A percentile compares a stretch with the other conserved stretches of the same genome.
Conservation (phyloP, 257 asterid genomes). For the Plantago major region DNA sequence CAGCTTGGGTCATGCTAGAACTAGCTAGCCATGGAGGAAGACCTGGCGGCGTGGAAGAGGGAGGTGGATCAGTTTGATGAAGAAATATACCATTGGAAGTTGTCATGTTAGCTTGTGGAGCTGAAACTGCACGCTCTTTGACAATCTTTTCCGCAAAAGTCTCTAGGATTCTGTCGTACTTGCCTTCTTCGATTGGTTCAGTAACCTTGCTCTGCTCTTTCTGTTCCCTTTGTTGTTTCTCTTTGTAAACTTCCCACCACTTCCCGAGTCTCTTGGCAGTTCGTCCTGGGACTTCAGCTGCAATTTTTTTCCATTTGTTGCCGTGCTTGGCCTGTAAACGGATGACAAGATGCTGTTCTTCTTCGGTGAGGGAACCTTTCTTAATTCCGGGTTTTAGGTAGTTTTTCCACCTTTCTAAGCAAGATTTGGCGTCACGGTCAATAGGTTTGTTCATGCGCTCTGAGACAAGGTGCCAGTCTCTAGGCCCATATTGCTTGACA, state of each 20-base stretch:
- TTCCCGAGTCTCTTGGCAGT: conserved; percentile 70
- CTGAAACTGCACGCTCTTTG: conserved; percentile 27
- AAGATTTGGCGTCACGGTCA: conserved; percentile 58
- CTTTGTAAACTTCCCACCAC: conserved; percentile 67
- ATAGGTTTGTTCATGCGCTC: conserved; percentile 52
- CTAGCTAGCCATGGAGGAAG: conserved; percentile 81
- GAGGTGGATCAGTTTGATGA: conserved; percentile 28
- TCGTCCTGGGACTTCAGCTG: conserved; percentile 66
- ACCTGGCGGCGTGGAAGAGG: conserved; percentile 28
- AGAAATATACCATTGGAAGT: conserved; percentile 46
- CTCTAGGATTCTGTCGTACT: conserved; percentile 53
- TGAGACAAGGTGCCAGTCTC: conserved; percentile 65
- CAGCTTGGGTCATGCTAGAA: conserved; percentile 34
- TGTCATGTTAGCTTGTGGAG: conserved; percentile 33
- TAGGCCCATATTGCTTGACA: conserved; percentile 58
- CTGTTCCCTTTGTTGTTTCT: conserved; percentile 49
- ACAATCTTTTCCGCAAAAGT: conserved; percentile 62
- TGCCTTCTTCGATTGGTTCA: conserved; percentile 48
- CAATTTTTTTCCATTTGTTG: conserved; percentile 74
- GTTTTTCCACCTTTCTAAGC: conserved; percentile 78
- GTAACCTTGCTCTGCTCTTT: conserved; percentile 31
- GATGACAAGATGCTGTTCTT: conserved; percentile 62
- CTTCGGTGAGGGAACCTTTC: conserved; percentile 55
- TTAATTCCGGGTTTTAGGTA: conserved; percentile 67
- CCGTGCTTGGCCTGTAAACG: conserved; percentile 55